Percentiles rank a stretch among this genome's conserved stretches.
These are phyloP conservation scores for Papiliotrema nemorosa DNA, from an alignment of 1,284 basidiomycete genomes.

Conservation along the genomic window DNA sequence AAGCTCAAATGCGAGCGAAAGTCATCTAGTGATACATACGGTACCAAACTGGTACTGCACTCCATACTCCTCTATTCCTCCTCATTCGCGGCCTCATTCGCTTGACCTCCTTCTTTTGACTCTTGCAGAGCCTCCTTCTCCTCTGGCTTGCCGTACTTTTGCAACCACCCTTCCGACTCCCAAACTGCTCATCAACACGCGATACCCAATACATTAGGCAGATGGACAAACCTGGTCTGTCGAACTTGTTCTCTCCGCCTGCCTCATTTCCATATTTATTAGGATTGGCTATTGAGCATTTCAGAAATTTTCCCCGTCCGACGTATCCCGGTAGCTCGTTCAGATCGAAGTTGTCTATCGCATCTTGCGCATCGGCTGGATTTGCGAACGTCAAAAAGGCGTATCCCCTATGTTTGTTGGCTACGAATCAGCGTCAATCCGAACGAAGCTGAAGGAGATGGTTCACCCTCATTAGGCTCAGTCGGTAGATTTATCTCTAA, in stretches of 20 bases:
- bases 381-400: slow-evolving; percentile 48
- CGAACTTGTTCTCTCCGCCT: slow-evolving; percentile 24
- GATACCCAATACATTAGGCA: background rate
- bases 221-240: slow-evolving; percentile 38
- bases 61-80: too few species aligned
- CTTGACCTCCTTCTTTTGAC: too few species aligned
- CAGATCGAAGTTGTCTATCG: slow-evolving; percentile 50
- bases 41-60: too few species aligned
- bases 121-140: slow-evolving; percentile 1
- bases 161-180: slow-evolving; percentile 47
- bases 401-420: slow-evolving; percentile 42
- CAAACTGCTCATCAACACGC: slow-evolving; percentile 32
- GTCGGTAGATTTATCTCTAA: slow-evolving; percentile 46
- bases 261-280: slow-evolving; percentile 37
- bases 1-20: too few species aligned
- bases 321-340: slow-evolving; percentile 46
- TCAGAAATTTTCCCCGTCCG: slow-evolving; percentile 44
- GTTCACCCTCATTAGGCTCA: slow-evolving; percentile 41
- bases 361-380: slow-evolving; percentile 47
- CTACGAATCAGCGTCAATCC: background rate
- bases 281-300: slow-evolving; percentile 45
- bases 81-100: too few species aligned
- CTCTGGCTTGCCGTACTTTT: slow-evolving; percentile 25
- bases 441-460: background rate
- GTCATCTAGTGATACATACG: too few species aligned